Conservation (phyloP, 306 rosid species). For the Quercus robur region DNA sequence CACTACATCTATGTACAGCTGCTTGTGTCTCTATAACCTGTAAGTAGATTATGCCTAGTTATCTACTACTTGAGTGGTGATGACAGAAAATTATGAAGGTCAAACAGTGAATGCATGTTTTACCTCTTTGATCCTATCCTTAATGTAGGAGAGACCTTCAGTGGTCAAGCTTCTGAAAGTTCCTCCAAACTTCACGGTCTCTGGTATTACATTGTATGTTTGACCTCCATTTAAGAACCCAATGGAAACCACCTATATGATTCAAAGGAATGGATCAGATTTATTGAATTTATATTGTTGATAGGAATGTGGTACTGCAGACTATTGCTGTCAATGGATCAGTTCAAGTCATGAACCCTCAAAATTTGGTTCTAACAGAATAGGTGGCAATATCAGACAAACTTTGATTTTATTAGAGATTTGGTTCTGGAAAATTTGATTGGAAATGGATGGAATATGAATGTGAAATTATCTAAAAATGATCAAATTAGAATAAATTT, state of each 20-base stretch:
- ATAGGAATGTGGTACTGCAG: not conserved
- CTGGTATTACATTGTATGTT: conserved; percentile 29
- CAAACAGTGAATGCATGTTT: not conserved
- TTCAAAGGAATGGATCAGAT: not conserved
- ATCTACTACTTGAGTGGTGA: not conserved
- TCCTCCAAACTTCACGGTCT: conserved; percentile 29
- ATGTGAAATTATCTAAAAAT: not conserved
- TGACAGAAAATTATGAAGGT: not conserved
- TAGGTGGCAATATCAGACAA: not conserved
- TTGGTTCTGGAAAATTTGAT: not conserved
- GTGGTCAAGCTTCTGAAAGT: conserved; percentile 33
- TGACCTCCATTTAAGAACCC: conserved; percentile 36
- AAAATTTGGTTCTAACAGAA: not conserved
- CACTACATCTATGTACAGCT: conserved; percentile 31
- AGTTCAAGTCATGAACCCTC: not conserved
- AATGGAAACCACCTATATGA: conserved; percentile 36
- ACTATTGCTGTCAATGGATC: not conserved
- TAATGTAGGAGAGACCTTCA: conserved; percentile 28
- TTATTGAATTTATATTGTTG: not conserved
- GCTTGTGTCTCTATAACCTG: conserved; percentile 45
- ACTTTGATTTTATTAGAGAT: not conserved
- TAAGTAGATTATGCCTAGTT: not conserved
- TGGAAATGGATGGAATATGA: not conserved
- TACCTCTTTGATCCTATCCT: conserved; percentile 45
- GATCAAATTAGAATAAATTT: no score